These are phyloP conservation scores for Clonostachys rosea DNA, from an alignment of 2,329 filamentous ascomycete species.

Conservation along the genomic window DNA sequence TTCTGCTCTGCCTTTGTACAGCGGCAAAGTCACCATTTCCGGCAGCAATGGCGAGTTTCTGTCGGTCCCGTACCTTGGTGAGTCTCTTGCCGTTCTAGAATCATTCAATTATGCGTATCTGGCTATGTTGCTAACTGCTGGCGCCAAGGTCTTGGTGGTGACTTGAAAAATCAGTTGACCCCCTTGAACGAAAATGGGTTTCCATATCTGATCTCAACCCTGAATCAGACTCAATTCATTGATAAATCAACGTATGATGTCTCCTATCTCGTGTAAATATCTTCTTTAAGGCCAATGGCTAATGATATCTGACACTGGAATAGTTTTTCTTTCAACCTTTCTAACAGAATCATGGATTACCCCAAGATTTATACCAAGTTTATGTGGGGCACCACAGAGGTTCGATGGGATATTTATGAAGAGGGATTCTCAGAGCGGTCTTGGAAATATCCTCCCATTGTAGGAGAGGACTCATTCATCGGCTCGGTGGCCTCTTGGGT, in stretches of 20 bases:
- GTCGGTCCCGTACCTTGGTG: constrained; percentile 21
- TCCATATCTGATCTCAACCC: constrained; percentile 4
- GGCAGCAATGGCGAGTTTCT: constrained; percentile 22
- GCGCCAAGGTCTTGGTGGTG: constrained; percentile 10
- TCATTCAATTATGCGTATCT: too few relatives aligned
- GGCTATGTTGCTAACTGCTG: not conserved
- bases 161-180: constrained; percentile 11
- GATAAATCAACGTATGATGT: not conserved
- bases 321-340: constrained; percentile 8
- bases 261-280: not conserved
- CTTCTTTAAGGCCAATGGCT: too few relatives aligned
- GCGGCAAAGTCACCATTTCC: constrained; percentile 21
- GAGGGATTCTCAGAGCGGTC: constrained; percentile 16
- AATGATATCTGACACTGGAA: too few relatives aligned
- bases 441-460: constrained; percentile 26
- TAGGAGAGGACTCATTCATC: constrained; percentile 11
- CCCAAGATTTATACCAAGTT: constrained; percentile 10
- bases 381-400: constrained; percentile 11
- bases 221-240: constrained; percentile 1
- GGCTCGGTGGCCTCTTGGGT: not conserved
- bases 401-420: constrained; percentile 16
- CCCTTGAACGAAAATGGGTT: constrained; percentile 9
- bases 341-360: constrained; percentile 6
- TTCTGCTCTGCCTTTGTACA: constrained; percentile 22
- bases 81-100: not conserved